phyloP scores from a whole-genome alignment of 106 monocot species.

The Triglochin maritima region DNA sequence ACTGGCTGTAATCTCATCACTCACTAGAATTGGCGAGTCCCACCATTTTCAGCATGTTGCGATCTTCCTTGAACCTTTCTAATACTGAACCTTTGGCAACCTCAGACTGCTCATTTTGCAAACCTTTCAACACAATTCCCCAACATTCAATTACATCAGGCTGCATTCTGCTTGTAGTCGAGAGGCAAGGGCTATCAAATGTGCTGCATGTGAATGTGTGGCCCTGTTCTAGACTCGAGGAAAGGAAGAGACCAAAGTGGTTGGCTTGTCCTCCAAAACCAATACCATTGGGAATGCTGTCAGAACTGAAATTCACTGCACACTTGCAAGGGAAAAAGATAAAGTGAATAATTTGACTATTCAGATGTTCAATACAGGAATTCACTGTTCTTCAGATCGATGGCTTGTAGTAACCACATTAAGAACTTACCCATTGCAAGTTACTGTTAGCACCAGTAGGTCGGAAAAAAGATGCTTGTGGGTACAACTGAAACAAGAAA shows the following conservation, averaged over 20 bases:
- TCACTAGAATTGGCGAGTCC: conserved; percentile 73
- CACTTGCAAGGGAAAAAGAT: conserved; percentile 35
- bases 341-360: background rate
- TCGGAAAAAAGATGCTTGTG: conserved; percentile 65
- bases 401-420: background rate
- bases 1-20: conserved; percentile 7
- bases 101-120: conserved; percentile 27
- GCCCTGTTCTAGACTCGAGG: conserved; percentile 71
- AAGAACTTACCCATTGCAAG: conserved; percentile 74
- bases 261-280: conserved; percentile 80
- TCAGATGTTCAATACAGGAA: background rate
- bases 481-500: conserved; percentile 80
- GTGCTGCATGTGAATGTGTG: conserved; percentile 81
- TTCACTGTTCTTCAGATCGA: too few species aligned
- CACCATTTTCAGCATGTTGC: conserved; percentile 97
- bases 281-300: conserved; percentile 87
- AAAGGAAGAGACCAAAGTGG: conserved; percentile 86
- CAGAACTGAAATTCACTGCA: conserved; percentile 88
- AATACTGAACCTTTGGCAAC: conserved; percentile 51
- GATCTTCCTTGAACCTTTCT: conserved; percentile 92
- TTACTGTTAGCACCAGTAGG: conserved; percentile 84
- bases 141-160: conserved; percentile 87
- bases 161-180: conserved; percentile 36
- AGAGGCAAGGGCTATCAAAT: conserved; percentile 79
- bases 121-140: conserved; percentile 22